phyloP scores from a whole-genome alignment of 257 asterid species.

The Jacaranda copaia region DNA sequence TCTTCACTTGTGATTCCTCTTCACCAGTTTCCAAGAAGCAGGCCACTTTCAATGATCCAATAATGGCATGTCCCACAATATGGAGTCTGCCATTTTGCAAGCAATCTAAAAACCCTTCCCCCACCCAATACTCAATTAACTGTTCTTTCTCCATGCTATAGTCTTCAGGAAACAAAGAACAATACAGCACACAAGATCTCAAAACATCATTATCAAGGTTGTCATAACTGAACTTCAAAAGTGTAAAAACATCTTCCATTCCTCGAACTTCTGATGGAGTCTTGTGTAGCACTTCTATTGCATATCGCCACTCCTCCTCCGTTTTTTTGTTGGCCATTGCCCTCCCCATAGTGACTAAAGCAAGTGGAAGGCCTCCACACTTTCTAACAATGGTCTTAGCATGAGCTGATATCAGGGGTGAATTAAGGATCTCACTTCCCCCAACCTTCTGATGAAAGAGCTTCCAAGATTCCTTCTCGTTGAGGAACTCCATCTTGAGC shows the following conservation, averaged over 20 bases:
- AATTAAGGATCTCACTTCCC: conserved; percentile 33
- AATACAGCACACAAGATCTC: conserved; percentile 49
- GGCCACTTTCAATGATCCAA: conserved; percentile 52
- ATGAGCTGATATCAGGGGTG: conserved; percentile 30
- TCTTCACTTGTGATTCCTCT: conserved; percentile 52
- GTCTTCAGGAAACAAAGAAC: conserved; percentile 57
- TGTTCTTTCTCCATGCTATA: conserved; percentile 53
- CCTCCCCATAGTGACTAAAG: conserved; percentile 56
- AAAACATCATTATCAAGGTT: conserved; percentile 45
- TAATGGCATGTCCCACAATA: conserved; percentile 48
- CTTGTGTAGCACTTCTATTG: conserved; percentile 47
- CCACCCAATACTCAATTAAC: conserved; percentile 56
- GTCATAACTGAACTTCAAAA: conserved; percentile 54
- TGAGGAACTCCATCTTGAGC: conserved; percentile 54
- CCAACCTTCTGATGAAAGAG: conserved; percentile 53
- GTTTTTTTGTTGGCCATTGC: conserved; percentile 56
- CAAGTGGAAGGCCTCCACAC: conserved; percentile 66
- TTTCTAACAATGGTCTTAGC: conserved; percentile 52
- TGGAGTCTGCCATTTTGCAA: conserved; percentile 36
- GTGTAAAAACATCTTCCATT: conserved; percentile 57
- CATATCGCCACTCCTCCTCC: conserved; percentile 52
- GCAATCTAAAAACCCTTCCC: conserved; percentile 54
- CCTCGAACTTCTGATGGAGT: conserved; percentile 59
- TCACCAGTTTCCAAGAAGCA: conserved; percentile 58
- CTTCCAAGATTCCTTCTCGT: conserved; percentile 50